Conservation (phyloP, 129 eudicot genomes). For the Silybum marianum region DNA sequence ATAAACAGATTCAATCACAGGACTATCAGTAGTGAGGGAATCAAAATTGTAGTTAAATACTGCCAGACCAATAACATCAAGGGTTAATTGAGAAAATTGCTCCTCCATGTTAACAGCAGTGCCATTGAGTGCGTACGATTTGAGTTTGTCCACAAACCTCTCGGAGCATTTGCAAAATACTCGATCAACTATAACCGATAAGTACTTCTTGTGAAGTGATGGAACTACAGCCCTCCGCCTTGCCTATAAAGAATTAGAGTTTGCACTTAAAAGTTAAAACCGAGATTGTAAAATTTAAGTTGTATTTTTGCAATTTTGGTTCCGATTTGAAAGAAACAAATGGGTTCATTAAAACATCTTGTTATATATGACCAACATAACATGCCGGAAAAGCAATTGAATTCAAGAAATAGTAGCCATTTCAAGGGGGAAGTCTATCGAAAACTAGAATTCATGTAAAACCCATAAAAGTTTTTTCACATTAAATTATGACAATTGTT, state of each 20-base stretch:
- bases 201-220: slow-evolving; percentile 95
- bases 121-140: slow-evolving; percentile 47
- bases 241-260: slow-evolving; percentile 59
- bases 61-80: slow-evolving; percentile 90
- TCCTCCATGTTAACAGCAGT: slow-evolving; percentile 90
- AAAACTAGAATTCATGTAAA: not conserved
- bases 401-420: not conserved
- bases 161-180: slow-evolving; percentile 91
- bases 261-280: slow-evolving; percentile 31
- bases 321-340: not conserved
- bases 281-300: not conserved
- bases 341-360: not conserved
- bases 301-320: not conserved
- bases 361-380: not conserved
- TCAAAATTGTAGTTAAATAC: slow-evolving; percentile 94
- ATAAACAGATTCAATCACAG: slow-evolving; percentile 94
- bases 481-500: not conserved
- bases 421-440: not conserved
- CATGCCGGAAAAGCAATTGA: not conserved
- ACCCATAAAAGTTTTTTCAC: not conserved
- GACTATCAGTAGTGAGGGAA: slow-evolving; percentile 85
- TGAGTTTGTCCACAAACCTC: slow-evolving; percentile 82
- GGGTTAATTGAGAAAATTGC: slow-evolving; percentile 86
- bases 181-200: slow-evolving; percentile 82
- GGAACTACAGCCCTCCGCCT: slow-evolving; percentile 99